Base-by-base conservation (phyloP, 2,329 filamentous ascomycete species). In the Daldinia sp. region DNA sequence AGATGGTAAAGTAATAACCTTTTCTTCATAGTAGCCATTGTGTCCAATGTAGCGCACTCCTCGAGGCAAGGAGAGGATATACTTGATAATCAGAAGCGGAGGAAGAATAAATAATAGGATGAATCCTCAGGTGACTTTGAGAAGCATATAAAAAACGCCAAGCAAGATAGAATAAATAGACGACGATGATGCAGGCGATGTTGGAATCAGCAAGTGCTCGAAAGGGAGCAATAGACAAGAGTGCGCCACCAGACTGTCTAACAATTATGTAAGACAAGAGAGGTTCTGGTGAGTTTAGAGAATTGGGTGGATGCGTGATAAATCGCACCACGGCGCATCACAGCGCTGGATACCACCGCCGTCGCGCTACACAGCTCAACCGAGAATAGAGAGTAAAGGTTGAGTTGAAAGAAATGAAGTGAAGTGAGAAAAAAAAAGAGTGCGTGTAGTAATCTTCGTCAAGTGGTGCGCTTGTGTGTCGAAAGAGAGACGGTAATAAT, bases 1-100 rank as follows among this genome's bases (percentile, higher is more conserved):
- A 72, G 51, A 44, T 54, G 48, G 26, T 60, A 57, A 57, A 55
- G 60, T 61, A 65, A 41, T 53, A 71, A 73, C 72, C 73, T 74
- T 74, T 74, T 74, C 65, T 74, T 74, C 65, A 71, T 73, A 53
- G 73, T 70, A 46, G 71, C 68, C 72, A 73, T 30, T 18, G 26
- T 62, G 54, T 50, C 51, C 35, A 44, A 30, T 54, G 44, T 67
- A 44, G 63, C 66, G 65, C 55, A 46, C 30, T 57, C 48, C 48
- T 50, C 41, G 50, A 28, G 59, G 57, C n/a, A 15, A 53, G 35
- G 35, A 15, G 51, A 51, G 7, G 15, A 15, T 3, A 26, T 33
- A 30, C n/a, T 51, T 51, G 26, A 51, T 18, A 51, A 6, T 28
- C 26, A 51, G 28, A 26, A 51, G 28, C 26, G 15, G 15, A 51